Base-by-base conservation (phyloP, 1,284 basidiomycete genomes). In the Melampsora americana region DNA sequence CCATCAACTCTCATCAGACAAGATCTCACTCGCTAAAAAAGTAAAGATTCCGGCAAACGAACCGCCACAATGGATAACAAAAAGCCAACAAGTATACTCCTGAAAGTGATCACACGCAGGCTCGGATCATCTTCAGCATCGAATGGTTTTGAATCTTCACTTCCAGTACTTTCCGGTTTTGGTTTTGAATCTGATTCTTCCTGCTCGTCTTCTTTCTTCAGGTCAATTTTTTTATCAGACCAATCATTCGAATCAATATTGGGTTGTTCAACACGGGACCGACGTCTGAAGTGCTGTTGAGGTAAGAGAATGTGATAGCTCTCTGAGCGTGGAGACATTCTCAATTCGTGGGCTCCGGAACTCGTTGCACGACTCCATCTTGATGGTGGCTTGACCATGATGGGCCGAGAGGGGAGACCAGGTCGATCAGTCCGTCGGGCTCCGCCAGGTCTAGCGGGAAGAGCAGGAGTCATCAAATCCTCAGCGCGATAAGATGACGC, bases 101-200 rank as follows among this genome's bases (percentile, higher is more conserved):
- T 62, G n/a, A 77, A n/a, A 46, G 74, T 77, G n/a, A 77, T 59
- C 18, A 77, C 67, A 5, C 42, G 74, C 56, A 66, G 44, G 35
- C 30, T 23, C 11, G 50, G 46, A 68, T 77, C 67, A 46, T 77
- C 74, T 6, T 35, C 28, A 16, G 74, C 23, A 59, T 77, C 74
- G 23, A 77, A 50, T 11, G 73, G 73, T 30, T 75, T 75, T n/a
- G 53, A 56, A 28, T 56, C 53, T 23, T 14, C 53, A 56, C 53
- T 56, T 4, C 9, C 53, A 12, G 9, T 14, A 6, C 7, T 6
- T 14, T 56, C 50, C 35, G 3, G 3, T 9, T 35, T 35, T 35
- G 35, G 35, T 35, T 35, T 35, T 9, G 9, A 35, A 9, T 42
- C 39, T 42, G 12, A 42, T 42, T 42, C 39, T 42, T 42, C 39